A percentile compares a stretch with the other conserved stretches of the same genome.
Conservation (phyloP, 1,284 basidiomycete genomes). For the Neolentinus lepideus region DNA sequence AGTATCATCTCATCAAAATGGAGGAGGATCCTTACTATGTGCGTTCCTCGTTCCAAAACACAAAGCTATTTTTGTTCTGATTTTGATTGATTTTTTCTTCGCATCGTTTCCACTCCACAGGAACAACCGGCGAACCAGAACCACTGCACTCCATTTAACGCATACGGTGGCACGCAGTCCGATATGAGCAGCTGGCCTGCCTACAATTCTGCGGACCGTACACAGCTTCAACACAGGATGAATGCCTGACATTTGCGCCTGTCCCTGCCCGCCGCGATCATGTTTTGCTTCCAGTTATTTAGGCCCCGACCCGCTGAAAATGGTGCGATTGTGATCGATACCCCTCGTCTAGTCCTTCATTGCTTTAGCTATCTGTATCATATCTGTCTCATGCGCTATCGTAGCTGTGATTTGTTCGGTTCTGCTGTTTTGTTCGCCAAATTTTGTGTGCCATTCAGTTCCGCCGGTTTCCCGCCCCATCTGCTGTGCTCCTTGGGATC, state of each 20-base stretch:
- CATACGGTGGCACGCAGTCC: constrained; percentile 18
- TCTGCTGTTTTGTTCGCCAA: too few relatives aligned
- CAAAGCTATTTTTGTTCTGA: not conserved
- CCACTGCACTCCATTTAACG: constrained; percentile 12
- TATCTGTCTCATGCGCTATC: too few relatives aligned
- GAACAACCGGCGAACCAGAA: constrained; percentile 16
- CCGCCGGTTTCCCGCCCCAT: too few relatives aligned
- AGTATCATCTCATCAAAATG: constrained; percentile 32
- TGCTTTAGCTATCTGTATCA: too few relatives aligned
- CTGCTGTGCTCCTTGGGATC: too few relatives aligned
- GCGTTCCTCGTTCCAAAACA: constrained; percentile 16
- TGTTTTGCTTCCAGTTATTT: not conserved
- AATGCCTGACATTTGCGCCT: not conserved
- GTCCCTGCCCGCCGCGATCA: not conserved
- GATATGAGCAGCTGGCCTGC: constrained; percentile 50
- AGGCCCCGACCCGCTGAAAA: not conserved
- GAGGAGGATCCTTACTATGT: constrained; percentile 62
- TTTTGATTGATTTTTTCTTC: not conserved
- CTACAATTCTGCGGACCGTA: constrained; percentile 51
- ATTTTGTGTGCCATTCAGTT: too few relatives aligned
- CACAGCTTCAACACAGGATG: constrained; percentile 42
- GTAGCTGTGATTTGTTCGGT: too few relatives aligned
- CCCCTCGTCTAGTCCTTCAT: too few relatives aligned
- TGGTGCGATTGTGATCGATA: not conserved
- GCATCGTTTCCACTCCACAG: not conserved